Conservation (phyloP, 2,329 filamentous ascomycete species). For the Byssoonygena ceratinophila region DNA sequence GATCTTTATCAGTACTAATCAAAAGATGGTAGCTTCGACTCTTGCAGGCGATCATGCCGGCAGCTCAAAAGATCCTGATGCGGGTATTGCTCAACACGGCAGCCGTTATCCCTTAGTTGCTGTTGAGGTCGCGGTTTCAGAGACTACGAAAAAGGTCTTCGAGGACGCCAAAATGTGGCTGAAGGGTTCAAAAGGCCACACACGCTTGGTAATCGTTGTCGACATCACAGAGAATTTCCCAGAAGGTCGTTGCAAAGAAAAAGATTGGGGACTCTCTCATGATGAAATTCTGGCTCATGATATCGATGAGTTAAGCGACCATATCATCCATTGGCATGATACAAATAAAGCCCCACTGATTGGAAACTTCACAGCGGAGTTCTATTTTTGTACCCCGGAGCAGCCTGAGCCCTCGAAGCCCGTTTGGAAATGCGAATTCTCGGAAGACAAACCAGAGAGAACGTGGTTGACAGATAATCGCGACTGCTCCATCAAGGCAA, state of each 20-base stretch:
- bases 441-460: neutral
- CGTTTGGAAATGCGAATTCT: slow-evolving; percentile 6
- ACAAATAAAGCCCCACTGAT: slow-evolving; percentile 4
- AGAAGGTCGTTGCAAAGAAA: neutral
- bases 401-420: neutral
- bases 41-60: slow-evolving; percentile 2
- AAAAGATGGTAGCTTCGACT: too few relatives aligned
- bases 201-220: slow-evolving; percentile 7
- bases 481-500: slow-evolving; percentile 2
- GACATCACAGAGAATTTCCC: slow-evolving; percentile 5
- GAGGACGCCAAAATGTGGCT: slow-evolving; percentile 10
- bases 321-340: slow-evolving; percentile 9
- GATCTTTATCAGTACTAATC: too few relatives aligned
- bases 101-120: slow-evolving; percentile 6
- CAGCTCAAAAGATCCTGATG: slow-evolving; percentile 10
- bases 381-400: neutral
- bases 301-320: neutral
- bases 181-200: slow-evolving; percentile 6
- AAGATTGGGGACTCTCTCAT: slow-evolving; percentile 6
- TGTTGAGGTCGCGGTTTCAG: slow-evolving; percentile 10
- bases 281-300: slow-evolving; percentile 1
- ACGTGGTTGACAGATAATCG: neutral
- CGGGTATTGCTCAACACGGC: slow-evolving; percentile 3
- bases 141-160: slow-evolving; percentile 8
- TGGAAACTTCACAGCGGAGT: slow-evolving; percentile 1